phyloP scores from a whole-genome alignment of 306 rosid genomes.

The Oemleria cerasiformis region DNA sequence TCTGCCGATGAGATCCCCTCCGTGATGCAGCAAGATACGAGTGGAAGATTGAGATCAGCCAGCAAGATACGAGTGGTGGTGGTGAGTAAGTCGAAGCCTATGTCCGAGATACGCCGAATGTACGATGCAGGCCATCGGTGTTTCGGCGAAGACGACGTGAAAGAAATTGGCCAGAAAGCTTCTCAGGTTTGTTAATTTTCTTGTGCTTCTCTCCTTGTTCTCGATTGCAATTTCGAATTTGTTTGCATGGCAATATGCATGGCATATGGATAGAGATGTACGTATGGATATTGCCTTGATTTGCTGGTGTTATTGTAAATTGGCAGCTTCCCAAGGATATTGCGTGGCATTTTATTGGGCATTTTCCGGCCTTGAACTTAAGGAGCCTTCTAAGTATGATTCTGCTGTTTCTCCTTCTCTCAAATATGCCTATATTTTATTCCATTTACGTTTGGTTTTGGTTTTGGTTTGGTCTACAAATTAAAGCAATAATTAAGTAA shows the following conservation, averaged over 20 bases:
- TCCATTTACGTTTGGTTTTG: not conserved
- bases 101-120: slow-evolving; percentile 56
- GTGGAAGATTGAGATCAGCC: not conserved
- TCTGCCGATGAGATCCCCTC: no score
- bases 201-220: not conserved
- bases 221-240: not conserved
- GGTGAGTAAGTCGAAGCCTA: slow-evolving; percentile 82
- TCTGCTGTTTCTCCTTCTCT: not conserved
- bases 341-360: slow-evolving; percentile 87
- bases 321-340: slow-evolving; percentile 79
- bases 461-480: not conserved
- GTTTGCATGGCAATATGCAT: not conserved
- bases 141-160: slow-evolving; percentile 94
- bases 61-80: slow-evolving; percentile 65
- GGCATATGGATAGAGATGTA: not conserved
- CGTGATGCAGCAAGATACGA: no score
- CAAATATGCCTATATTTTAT: not conserved
- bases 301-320: no score
- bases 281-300: no score
- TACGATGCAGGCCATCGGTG: slow-evolving; percentile 85
- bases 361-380: slow-evolving; percentile 86
- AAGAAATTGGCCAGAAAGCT: slow-evolving; percentile 73
- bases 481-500: not conserved
- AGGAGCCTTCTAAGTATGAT: slow-evolving; percentile 71
- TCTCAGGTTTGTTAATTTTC: slow-evolving; percentile 52